Conservation (phyloP, 208 protist species). For the Naegleria fowleri region DNA sequence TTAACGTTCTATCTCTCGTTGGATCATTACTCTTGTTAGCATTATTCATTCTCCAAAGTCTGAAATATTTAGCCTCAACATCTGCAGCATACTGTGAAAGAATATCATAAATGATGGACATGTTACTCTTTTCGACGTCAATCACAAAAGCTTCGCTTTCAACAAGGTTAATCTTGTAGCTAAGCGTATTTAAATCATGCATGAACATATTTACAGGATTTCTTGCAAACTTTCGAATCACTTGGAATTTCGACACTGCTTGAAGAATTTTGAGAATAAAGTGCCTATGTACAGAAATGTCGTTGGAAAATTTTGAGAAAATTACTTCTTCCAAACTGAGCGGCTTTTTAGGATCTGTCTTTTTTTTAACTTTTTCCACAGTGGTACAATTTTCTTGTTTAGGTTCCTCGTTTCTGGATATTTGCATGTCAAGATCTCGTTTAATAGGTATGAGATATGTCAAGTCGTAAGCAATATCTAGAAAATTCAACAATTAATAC, state of each 20-base stretch:
- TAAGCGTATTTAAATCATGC: neutral
- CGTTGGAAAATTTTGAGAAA: neutral
- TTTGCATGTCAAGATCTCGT: conserved; percentile 13
- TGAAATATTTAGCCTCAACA: conserved; percentile 15
- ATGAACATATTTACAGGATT: conserved; percentile 28
- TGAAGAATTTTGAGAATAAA: neutral
- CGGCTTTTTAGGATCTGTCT: neutral
- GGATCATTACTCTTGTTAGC: conserved; percentile 15
- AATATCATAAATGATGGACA: conserved; percentile 8
- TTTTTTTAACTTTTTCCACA: neutral
- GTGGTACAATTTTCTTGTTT: neutral
- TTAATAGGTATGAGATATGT: neutral
- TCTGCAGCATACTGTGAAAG: conserved; percentile 18
- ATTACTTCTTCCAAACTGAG: neutral
- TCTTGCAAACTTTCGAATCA: conserved; percentile 10
- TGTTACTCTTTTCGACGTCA: neutral
- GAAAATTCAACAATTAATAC: too few species aligned
- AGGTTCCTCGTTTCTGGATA: neutral
- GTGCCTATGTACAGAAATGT: neutral
- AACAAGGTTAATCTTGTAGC: neutral
- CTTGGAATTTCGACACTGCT: neutral
- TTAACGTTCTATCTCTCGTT: neutral
- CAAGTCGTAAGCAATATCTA: neutral
- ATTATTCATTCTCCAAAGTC: neutral
- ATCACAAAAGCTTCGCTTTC: neutral